These are phyloP conservation scores for Trichosporon ovoides DNA, from an alignment of 1,284 basidiomycete species.

Conservation along the genomic window DNA sequence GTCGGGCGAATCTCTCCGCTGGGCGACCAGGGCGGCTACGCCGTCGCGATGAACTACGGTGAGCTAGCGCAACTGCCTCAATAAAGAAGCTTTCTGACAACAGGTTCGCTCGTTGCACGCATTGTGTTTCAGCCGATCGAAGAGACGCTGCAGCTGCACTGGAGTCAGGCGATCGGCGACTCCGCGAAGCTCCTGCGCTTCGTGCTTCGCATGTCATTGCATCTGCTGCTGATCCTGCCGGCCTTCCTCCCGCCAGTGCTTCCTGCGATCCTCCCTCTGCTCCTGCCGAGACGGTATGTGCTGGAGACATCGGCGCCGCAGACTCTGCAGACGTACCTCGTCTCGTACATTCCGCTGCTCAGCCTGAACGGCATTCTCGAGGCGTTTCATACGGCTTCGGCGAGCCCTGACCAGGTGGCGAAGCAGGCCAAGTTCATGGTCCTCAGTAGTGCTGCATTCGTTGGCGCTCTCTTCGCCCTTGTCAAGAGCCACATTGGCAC, in stretches of 20 bases:
- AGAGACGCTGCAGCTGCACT: constrained; percentile 79
- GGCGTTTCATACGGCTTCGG: constrained; percentile 76
- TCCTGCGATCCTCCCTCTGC: constrained; percentile 60
- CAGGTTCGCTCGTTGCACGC: constrained; percentile 83
- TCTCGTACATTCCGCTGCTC: constrained; percentile 79
- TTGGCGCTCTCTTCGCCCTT: constrained; percentile 18
- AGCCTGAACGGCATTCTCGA: constrained; percentile 84
- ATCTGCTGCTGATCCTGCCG: constrained; percentile 65
- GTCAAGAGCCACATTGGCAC: neutral
- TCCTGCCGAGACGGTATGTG: constrained; percentile 68
- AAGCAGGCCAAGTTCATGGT: constrained; percentile 40
- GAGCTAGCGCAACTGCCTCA: constrained; percentile 1
- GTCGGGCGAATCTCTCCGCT: constrained; percentile 75
- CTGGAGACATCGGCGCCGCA: constrained; percentile 63
- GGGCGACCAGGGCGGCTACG: constrained; percentile 86
- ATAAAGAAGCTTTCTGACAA: no score
- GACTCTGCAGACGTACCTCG: constrained; percentile 66
- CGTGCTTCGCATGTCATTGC: constrained; percentile 63
- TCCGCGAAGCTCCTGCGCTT: constrained; percentile 51
- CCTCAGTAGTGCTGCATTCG: constrained; percentile 31
- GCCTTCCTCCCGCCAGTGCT: constrained; percentile 71
- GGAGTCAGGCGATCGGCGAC: constrained; percentile 57
- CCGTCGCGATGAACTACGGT: constrained; percentile 92
- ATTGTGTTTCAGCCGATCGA: constrained; percentile 90
- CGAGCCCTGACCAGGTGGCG: constrained; percentile 44